Evolutionary conservation across 1,139 yeast species (phyloP).

Genomic region (Eremothecium sinecaudum): DNA sequence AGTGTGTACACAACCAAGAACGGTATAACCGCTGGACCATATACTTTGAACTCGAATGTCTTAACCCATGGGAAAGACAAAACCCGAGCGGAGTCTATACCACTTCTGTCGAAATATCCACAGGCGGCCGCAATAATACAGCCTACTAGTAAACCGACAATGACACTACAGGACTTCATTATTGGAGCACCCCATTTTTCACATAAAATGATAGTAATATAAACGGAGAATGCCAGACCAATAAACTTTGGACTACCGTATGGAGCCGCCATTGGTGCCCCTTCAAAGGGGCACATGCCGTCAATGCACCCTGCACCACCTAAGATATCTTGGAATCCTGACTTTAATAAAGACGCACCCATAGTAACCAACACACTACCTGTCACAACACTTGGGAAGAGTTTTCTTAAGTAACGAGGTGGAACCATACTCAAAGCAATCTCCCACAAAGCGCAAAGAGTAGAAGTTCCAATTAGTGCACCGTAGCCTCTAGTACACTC

Average conservation of each 20-base stretch:
- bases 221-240: constrained; percentile 81
- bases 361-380: constrained; percentile 85
- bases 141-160: constrained; percentile 72
- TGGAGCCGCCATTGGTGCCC: constrained; percentile 46
- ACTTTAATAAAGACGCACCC: constrained; percentile 55
- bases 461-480: constrained; percentile 70
- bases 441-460: constrained; percentile 66
- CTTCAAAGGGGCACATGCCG: constrained; percentile 37
- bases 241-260: constrained; percentile 84
- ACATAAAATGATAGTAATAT: constrained; percentile 56
- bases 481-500: constrained; percentile 91
- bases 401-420: constrained; percentile 52
- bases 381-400: constrained; percentile 84
- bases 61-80: constrained; percentile 82
- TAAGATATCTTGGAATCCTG: constrained; percentile 76
- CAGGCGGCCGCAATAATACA: constrained; percentile 88
- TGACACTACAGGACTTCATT: constrained; percentile 87
- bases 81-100: constrained; percentile 65
- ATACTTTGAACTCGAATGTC: constrained; percentile 62
- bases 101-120: constrained; percentile 57
- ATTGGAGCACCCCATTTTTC: constrained; percentile 92
- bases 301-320: constrained; percentile 75
- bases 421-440: constrained; percentile 67
- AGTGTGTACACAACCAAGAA: constrained; percentile 72
- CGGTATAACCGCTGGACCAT: constrained; percentile 80